Conservation (phyloP, 306 rosid species). For the Trifolium fragiferum region DNA sequence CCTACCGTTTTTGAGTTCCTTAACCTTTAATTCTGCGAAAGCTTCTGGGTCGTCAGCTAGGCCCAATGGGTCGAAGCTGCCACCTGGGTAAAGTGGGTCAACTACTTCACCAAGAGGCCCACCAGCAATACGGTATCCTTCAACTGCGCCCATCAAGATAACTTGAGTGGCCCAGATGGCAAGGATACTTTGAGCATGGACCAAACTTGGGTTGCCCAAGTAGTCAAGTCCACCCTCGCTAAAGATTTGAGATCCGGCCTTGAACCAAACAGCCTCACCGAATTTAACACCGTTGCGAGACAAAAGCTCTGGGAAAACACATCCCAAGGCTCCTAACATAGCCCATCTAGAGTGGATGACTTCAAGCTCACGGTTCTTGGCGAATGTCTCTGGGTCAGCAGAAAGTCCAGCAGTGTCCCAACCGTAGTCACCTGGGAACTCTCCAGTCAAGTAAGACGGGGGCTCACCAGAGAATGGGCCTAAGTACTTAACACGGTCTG, state of each 20-base stretch:
- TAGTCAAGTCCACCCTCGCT: constrained; percentile 95
- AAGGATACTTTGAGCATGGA: constrained; percentile 92
- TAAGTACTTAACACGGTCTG: constrained; percentile 92
- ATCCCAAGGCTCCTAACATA: constrained; percentile 89
- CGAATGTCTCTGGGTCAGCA: constrained; percentile 88
- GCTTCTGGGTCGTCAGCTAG: constrained; percentile 96
- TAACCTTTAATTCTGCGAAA: constrained; percentile 88
- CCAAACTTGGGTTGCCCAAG: constrained; percentile 90
- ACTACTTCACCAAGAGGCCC: constrained; percentile 89
- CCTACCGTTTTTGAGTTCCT: constrained; percentile 89
- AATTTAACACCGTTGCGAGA: constrained; percentile 87
- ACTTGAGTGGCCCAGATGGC: constrained; percentile 91
- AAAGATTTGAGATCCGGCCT: constrained; percentile 91
- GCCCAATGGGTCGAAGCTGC: constrained; percentile 97
- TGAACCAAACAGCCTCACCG: constrained; percentile 93
- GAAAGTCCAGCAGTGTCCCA: constrained; percentile 97
- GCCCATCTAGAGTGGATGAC: constrained; percentile 92
- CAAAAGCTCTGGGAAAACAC: constrained; percentile 85
- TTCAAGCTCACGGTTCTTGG: constrained; percentile 77
- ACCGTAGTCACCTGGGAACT: constrained; percentile 87
- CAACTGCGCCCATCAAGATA: constrained; percentile 85
- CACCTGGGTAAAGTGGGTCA: constrained; percentile 94
- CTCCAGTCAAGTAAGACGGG: constrained; percentile 73
- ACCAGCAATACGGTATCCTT: constrained; percentile 88
- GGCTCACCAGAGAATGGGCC: constrained; percentile 91